A percentile compares a stretch with the other conserved stretches of the same genome.
phyloP scores from a whole-genome alignment of 2,329 filamentous ascomycete genomes.

The Tolypocladium ophioglossoides region DNA sequence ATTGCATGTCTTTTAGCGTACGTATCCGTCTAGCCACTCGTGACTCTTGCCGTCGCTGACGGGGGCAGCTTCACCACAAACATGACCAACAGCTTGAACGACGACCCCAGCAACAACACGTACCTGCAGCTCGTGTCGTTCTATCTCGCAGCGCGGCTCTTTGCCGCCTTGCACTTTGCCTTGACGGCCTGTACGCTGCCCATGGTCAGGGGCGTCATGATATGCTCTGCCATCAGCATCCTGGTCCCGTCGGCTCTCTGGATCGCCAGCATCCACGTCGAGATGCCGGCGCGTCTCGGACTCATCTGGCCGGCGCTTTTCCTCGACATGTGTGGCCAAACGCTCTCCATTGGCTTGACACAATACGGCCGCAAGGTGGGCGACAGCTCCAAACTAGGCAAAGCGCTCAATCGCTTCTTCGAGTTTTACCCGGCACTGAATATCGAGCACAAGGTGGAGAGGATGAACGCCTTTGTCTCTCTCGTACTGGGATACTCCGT shows the following conservation, averaged over 20 bases:
- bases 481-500: slow-evolving; percentile 56
- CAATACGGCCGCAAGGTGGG: slow-evolving; percentile 14
- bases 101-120: slow-evolving; percentile 30
- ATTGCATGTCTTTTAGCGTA: slow-evolving; percentile 49
- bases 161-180: slow-evolving; percentile 36
- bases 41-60: not conserved
- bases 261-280: slow-evolving; percentile 48
- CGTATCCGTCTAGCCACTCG: slow-evolving; percentile 1
- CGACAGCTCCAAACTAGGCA: slow-evolving; percentile 9
- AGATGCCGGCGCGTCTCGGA: slow-evolving; percentile 41
- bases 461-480: slow-evolving; percentile 54
- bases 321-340: slow-evolving; percentile 39
- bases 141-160: slow-evolving; percentile 48
- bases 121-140: slow-evolving; percentile 50
- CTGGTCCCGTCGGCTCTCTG: slow-evolving; percentile 42
- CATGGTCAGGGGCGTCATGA: slow-evolving; percentile 47
- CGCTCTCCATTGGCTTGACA: slow-evolving; percentile 30
- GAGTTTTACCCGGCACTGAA: slow-evolving; percentile 53
- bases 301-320: slow-evolving; percentile 45
- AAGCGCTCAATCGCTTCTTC: slow-evolving; percentile 27
- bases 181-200: slow-evolving; percentile 37
- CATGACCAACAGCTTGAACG: slow-evolving; percentile 44
- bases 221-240: slow-evolving; percentile 32
- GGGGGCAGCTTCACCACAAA: slow-evolving; percentile 44
- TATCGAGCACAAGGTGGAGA: slow-evolving; percentile 55